Evolutionary conservation across 306 rosid species (phyloP), one percentile per base, ranked within the genome.

Genomic region (Sicyos edulis): DNA sequence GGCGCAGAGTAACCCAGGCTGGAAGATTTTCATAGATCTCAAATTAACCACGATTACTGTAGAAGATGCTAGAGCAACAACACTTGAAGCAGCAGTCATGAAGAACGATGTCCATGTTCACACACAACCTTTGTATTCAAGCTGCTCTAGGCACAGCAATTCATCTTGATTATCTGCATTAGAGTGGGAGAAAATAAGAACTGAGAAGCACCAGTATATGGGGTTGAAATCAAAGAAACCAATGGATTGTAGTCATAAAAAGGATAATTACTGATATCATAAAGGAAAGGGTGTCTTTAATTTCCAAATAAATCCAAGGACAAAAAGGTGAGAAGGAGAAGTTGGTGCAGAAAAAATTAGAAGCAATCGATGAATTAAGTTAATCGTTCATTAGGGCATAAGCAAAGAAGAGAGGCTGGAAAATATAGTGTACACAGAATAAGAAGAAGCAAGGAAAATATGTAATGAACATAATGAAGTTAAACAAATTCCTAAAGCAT

Each of bases 101-200:
- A 14, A 65, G 76, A 73, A 78, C 44, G 69, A 42, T 62, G 66
- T 74, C 53, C 83, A 75, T 50, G 60, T 58, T 58, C 65, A 49
- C 42, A 4, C n/a, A 44, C 24, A 19, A 22, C 22, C 20, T 12
- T 3, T 8, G 40, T 14, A 50, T 69, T 67, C 64, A 71, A 53
- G 63, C 74, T 74, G 32, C 77, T 74, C 74, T 42, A 78, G 40
- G 51, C 67, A 80, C 61, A 54, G 69, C 14, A 29, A 53, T 64
- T 62, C 70, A 65, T 75, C 59, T 78, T 44, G 69, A 40, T 72
- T 70, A 70, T 81, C 96, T 88, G 61, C 62, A 80, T 44, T 12
- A 7, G 19, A 70, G 37, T 71, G 45, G n/a, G 32, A 34, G 9
- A 71, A 54, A 71, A 37, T 54, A 71, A 71, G 50, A 71, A 54